phyloP scores from a whole-genome alignment of 208 protist species.

The Leishmania aethiopica region DNA sequence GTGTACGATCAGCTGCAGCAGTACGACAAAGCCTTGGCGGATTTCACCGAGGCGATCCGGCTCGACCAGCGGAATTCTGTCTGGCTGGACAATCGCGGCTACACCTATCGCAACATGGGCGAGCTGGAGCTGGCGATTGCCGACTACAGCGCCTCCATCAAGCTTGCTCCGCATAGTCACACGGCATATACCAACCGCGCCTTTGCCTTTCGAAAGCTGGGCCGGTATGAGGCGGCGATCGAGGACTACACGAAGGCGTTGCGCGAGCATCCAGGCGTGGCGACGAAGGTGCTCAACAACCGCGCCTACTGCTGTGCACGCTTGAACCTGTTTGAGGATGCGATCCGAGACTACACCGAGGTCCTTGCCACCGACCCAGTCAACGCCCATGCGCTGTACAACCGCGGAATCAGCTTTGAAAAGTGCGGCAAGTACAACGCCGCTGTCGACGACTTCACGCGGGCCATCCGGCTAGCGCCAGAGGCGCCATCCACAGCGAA shows the following conservation, averaged over 20 bases:
- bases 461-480: constrained; percentile 70
- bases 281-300: constrained; percentile 77
- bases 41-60: constrained; percentile 69
- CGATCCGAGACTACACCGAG: constrained; percentile 78
- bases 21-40: constrained; percentile 57
- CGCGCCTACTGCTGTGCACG: constrained; percentile 80
- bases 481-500: constrained; percentile 52
- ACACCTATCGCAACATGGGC: constrained; percentile 67
- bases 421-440: constrained; percentile 69
- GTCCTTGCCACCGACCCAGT: constrained; percentile 58
- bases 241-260: constrained; percentile 63
- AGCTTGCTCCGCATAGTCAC: constrained; percentile 35
- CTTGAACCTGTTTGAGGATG: constrained; percentile 55
- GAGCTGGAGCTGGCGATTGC: constrained; percentile 59
- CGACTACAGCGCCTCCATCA: constrained; percentile 73
- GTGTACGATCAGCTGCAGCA: constrained; percentile 62
- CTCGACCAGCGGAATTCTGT: constrained; percentile 62
- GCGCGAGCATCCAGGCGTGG: constrained; percentile 24
- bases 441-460: constrained; percentile 80
- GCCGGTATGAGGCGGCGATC: constrained; percentile 50
- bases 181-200: constrained; percentile 59
- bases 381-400: constrained; percentile 85
- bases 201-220: constrained; percentile 73
- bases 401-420: constrained; percentile 85
- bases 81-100: constrained; percentile 80